Conservation (phyloP, 495 filamentous ascomycete species). For the Xylaria sp. region DNA sequence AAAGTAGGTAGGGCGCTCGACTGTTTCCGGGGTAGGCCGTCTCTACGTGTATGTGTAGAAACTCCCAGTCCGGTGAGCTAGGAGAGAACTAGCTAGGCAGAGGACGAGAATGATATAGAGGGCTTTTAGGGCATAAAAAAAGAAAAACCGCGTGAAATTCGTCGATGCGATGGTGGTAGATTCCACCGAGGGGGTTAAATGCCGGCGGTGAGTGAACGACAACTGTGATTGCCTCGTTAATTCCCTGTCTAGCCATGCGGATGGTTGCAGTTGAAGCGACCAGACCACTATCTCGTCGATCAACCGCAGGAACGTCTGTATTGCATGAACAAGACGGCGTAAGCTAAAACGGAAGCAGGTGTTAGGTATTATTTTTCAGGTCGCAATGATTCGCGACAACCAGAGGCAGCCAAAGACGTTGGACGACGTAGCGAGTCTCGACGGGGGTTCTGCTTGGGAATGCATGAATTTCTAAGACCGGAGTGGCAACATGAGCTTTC, state of each 20-base stretch:
- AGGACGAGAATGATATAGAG: neutral
- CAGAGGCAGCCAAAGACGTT: neutral
- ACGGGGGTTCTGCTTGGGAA: neutral
- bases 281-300: conserved; percentile 10
- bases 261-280: conserved; percentile 18
- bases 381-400: conserved; percentile 3
- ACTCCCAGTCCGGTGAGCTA: neutral
- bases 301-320: conserved; percentile 15
- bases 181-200: neutral
- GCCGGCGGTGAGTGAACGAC: conserved; percentile 21
- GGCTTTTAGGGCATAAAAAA: neutral
- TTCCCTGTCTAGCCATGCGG: conserved; percentile 22
- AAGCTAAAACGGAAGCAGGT: neutral
- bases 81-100: neutral
- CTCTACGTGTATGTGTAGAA: conserved; percentile 12
- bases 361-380: neutral
- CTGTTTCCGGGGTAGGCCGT: neutral
- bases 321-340: conserved; percentile 2
- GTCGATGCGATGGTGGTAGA: neutral
- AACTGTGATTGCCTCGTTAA: neutral
- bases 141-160: neutral
- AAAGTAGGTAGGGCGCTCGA: neutral
- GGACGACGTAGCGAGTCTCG: neutral
- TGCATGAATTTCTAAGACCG: conserved; percentile 2
- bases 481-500: neutral